phyloP scores from a whole-genome alignment of 352 stramenopile genomes.

The Phytophthora kernoviae region DNA sequence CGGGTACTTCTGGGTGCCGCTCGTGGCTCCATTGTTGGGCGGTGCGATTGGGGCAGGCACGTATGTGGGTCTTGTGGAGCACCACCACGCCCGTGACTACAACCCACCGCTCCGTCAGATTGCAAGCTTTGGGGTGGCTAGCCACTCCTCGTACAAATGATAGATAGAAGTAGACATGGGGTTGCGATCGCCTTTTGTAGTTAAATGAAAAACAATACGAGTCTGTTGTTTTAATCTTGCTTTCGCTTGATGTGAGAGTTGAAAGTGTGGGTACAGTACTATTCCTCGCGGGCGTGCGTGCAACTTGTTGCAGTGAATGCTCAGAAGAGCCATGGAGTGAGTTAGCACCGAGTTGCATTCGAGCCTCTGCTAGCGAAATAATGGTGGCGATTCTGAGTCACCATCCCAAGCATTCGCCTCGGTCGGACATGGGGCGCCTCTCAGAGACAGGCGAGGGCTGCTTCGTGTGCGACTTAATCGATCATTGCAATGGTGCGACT shows the following conservation, averaged over 20 bases:
- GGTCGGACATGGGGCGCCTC: constrained; percentile 5
- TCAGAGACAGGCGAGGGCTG: constrained; percentile 2
- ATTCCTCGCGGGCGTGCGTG: too few relatives aligned
- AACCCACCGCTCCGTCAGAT: not conserved
- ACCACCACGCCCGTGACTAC: constrained; percentile 29
- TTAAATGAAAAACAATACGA: not conserved
- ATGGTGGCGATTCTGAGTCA: not conserved
- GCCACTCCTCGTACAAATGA: constrained; percentile 1
- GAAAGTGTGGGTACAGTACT: too few relatives aligned
- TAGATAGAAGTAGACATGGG: not conserved
- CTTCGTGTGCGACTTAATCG: constrained; percentile 1
- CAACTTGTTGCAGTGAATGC: not conserved
- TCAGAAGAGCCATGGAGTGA: not conserved
- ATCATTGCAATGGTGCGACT: not conserved
- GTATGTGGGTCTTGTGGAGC: constrained; percentile 35
- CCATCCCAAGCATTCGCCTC: not conserved
- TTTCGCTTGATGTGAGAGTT: not conserved
- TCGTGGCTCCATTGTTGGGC: constrained; percentile 42
- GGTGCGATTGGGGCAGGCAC: constrained; percentile 27
- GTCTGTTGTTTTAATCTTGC: not conserved
- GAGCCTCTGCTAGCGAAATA: not conserved
- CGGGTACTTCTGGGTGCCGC: constrained; percentile 55
- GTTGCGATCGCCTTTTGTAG: not conserved
- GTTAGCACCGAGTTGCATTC: not conserved
- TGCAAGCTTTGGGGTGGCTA: not conserved